These are phyloP conservation scores for Yamadazyma friedrichii DNA, from an alignment of 1,139 yeast genomes.

Conservation along the genomic window DNA sequence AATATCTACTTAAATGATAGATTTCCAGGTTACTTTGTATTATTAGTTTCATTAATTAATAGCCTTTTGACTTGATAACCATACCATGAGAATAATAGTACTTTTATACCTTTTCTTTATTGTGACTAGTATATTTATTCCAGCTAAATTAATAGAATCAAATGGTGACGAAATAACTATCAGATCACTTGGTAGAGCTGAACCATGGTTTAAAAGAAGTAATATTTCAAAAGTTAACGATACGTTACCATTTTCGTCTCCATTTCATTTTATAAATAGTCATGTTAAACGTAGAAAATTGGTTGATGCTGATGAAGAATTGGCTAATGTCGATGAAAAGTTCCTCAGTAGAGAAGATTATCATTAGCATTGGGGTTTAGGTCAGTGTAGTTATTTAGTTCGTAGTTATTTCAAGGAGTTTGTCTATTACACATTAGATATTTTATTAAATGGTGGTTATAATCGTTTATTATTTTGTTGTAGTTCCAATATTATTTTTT, in stretches of 20 bases:
- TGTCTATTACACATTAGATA: too few relatives aligned
- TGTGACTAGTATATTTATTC: slow-evolving; percentile 8
- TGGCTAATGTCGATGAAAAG: too few relatives aligned
- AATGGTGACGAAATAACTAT: slow-evolving; percentile 2
- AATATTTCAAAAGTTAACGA: background rate
- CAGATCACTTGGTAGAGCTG: slow-evolving; percentile 7
- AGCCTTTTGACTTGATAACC: too few relatives aligned
- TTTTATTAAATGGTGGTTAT: too few relatives aligned
- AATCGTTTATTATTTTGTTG: too few relatives aligned
- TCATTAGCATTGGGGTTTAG: background rate
- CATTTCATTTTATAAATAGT: background rate
- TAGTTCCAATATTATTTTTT: too few relatives aligned
- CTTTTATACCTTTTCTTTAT: background rate
- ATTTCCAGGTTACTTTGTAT: background rate
- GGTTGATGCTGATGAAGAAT: background rate
- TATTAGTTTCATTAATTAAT: too few relatives aligned
- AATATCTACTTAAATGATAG: background rate
- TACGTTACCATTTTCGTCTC: background rate
- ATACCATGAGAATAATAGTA: background rate
- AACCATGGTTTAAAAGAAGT: background rate
- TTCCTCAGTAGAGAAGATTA: background rate
- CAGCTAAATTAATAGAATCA: slow-evolving; percentile 1
- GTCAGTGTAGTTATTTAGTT: background rate
- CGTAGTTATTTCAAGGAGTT: too few relatives aligned
- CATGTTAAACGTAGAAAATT: background rate